Base-by-base conservation (phyloP, 805 yeast species). In the Candida pini region DNA sequence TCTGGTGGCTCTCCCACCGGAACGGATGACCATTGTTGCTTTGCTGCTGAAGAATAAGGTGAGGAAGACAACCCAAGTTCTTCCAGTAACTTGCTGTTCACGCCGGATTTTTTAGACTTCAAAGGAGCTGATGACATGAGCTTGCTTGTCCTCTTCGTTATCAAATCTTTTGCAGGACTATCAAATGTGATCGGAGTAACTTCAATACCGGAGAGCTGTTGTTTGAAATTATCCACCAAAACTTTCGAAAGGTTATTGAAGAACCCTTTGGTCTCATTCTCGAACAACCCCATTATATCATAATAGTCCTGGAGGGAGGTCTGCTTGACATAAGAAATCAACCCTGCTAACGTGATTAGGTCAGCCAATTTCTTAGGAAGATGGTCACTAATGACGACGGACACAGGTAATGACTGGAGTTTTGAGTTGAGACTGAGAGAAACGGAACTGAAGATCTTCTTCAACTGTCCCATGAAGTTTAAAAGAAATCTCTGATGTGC, bases 321-420 rank as follows among this genome's bases (percentile, higher is more conserved):
- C 32, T 74, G 76, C 42, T 78, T 82, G 16, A 81, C 67, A 48
- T 81, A 81, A 2, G 77, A 58, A 2, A 73, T 56, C 18, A 76
- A 48, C 0, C 79, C 76, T 10, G 73, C 57, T 31, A 67, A 67
- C 1, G 69, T 63, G 35, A 74, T 31, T 18, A 73, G 38, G n/a
- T 58, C 54, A 0, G 70, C 51, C 21, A 72, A 46, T 10, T 60
- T 56, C 22, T 56, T 49, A 5, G 47, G 32, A 4, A 56, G 33
- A 5, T 35, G 14, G 2, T 35, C 23, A 10, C 38, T 28, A 17
- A 53, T 23, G 34, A 45, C 33, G 4, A 31, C 37, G 16, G 35
- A 40, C 2, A 38, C 19, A 10, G 31, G n/a, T 6, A 31, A 18
- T 1, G 39, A 25, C 23, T 47, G 49, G 47, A 54, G 17, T 53